Evolutionary conservation across 805 yeast species (phyloP), one percentile per base, ranked within the genome.

Genomic region (Diddensiella transvaalensis): DNA sequence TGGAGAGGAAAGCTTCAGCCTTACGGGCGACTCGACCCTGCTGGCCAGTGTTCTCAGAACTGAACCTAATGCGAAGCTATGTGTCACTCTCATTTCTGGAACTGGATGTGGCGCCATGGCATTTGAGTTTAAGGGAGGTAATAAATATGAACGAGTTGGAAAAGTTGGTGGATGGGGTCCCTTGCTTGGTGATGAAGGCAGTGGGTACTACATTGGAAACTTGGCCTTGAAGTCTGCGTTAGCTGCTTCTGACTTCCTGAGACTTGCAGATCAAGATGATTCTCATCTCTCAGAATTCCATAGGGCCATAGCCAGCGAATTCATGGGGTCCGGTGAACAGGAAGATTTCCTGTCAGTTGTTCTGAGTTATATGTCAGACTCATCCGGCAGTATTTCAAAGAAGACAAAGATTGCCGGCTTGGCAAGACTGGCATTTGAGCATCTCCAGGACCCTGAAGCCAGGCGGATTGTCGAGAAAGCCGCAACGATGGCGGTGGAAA

Each of bases 91-190:
- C 3, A 52, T 58, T 29, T 55, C 57, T 15, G 62, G 62, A 15
- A 59, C 62, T 8, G 62, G 62, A 6, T 48, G 57, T 18, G 41
- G 56, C n/a, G 56, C 54, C 4, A 45, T 57, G 50, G 58, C 52
- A 5, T 56, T 48, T 36, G 32, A 22, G 22, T 46, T 18, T 11
- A 10, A 30, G 3, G 47, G 44, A 1, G 37, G 32, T 3, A 23
- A 22, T 19, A 36, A 38, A 2, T 47, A 49, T 40, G 36, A 42
- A 19, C 29, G 35, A 17, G 30, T 56, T 8, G 58, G 51, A 10
- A 52, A 53, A 19, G 15, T 47, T 2, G 60, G 60, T 22, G 62
- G 62, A 4, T 58, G 52, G 52, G 62, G 62, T 17, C 52, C 56
- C 3, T 24, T 51, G 22, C 46, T 58, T 10, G 62, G 62, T 5